phyloP scores from a whole-genome alignment of 1,139 yeast species.

The Oligophagozyma castellii region DNA sequence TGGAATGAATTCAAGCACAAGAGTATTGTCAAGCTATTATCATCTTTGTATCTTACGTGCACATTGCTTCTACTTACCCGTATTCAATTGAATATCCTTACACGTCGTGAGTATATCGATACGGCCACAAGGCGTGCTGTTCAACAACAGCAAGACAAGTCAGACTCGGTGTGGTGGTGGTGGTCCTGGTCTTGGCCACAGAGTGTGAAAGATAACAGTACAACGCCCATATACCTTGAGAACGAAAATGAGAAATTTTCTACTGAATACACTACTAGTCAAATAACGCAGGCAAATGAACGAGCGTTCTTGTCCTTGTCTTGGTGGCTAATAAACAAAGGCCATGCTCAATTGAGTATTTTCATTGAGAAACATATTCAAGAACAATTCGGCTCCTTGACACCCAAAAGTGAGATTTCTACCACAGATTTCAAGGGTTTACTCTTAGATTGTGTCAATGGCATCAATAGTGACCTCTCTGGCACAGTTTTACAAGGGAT shows the following conservation, averaged over 20 bases:
- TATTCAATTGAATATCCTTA: slow-evolving; percentile 75
- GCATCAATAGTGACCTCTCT: slow-evolving; percentile 25
- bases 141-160: slow-evolving; percentile 5
- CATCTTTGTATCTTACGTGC: slow-evolving; percentile 56
- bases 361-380: slow-evolving; percentile 45
- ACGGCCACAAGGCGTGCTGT: slow-evolving; percentile 58
- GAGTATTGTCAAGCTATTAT: slow-evolving; percentile 60
- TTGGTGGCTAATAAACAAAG: slow-evolving; percentile 90
- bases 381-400: slow-evolving; percentile 46
- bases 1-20: slow-evolving; percentile 76
- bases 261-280: too few relatives aligned
- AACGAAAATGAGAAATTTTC: too few relatives aligned
- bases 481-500: slow-evolving; percentile 7
- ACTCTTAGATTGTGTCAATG: slow-evolving; percentile 29
- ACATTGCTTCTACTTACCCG: slow-evolving; percentile 65
- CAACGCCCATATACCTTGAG: too few relatives aligned
- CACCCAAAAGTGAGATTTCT: slow-evolving; percentile 60
- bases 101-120: slow-evolving; percentile 73
- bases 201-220: too few relatives aligned
- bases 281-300: slow-evolving; percentile 35
- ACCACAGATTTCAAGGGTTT: slow-evolving; percentile 40
- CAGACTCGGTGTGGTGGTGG: too few relatives aligned
- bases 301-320: slow-evolving; percentile 77
- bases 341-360: slow-evolving; percentile 51
- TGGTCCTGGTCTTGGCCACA: too few relatives aligned